These are phyloP conservation scores for Dioszegia hungarica DNA, from an alignment of 768 basidiomycete genomes.

Conservation along the genomic window DNA sequence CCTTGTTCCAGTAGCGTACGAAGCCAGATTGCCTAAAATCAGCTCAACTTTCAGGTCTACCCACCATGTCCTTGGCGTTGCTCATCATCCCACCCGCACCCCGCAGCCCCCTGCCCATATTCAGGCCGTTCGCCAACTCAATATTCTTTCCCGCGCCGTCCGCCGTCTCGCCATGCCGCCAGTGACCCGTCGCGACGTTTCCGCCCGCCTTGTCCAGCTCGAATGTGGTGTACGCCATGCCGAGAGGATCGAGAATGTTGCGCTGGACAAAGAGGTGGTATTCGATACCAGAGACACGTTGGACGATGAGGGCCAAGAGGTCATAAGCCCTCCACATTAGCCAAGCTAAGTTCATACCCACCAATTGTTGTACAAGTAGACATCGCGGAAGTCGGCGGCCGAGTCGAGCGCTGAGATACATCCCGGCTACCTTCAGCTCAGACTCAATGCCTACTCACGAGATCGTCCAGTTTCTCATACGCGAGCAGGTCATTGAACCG, in stretches of 20 bases:
- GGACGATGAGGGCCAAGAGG: conserved; percentile 11
- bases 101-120: neutral
- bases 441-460: neutral
- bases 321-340: neutral
- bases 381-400: neutral
- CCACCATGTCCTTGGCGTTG: conserved; percentile 31
- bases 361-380: neutral
- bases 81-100: conserved; percentile 37
- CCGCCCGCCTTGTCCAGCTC: conserved; percentile 18
- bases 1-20: neutral
- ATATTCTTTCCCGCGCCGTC: neutral
- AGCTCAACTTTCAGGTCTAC: neutral
- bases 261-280: conserved; percentile 22
- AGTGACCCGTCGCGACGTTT: conserved; percentile 14
- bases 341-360: neutral
- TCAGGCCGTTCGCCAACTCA: neutral
- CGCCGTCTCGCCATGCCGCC: neutral
- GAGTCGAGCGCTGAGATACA: neutral
- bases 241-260: conserved; percentile 30
- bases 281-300: conserved; percentile 11
- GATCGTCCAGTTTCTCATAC: neutral
- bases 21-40: neutral
- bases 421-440: too few species aligned
- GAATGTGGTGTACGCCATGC: conserved; percentile 22
- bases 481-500: neutral